Evolutionary conservation across 306 rosid species (phyloP).

Genomic region (Rosa rugosa): DNA sequence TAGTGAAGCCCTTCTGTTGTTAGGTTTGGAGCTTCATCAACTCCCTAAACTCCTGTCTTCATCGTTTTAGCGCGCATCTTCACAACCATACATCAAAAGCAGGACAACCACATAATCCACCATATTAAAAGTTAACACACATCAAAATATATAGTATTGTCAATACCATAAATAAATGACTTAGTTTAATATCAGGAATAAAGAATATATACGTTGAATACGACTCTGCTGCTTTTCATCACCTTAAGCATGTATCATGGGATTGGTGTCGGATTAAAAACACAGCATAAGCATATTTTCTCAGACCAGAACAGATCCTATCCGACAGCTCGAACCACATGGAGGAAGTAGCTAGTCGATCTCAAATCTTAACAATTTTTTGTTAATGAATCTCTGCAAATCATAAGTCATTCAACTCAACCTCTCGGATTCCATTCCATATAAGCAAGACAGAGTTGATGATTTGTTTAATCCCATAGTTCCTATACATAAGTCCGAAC

Average conservation of each 20-base stretch:
- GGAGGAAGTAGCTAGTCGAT: not conserved
- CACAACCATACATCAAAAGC: conserved; percentile 4
- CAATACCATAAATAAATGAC: not conserved
- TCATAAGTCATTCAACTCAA: not conserved
- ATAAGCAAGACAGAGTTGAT: not conserved
- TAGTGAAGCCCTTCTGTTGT: not conserved
- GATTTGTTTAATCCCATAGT: not conserved
- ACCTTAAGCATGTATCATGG: not conserved
- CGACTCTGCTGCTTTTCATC: not conserved
- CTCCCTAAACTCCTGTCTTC: not conserved
- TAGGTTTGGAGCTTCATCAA: not conserved
- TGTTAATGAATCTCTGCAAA: not conserved
- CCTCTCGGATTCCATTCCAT: not conserved
- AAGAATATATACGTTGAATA: not conserved
- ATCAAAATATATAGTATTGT: not conserved
- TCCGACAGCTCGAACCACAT: not conserved
- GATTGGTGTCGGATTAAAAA: not conserved
- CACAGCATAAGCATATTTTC: not conserved
- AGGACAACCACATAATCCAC: conserved; percentile 11
- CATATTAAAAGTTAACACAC: not conserved
- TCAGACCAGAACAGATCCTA: not conserved
- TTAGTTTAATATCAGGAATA: not conserved
- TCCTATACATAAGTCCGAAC: not conserved
- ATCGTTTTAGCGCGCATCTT: not conserved
- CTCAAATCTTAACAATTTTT: not conserved